phyloP scores from a whole-genome alignment of 2,329 filamentous ascomycete species.

The Colletotrichum lindemuthianum region DNA sequence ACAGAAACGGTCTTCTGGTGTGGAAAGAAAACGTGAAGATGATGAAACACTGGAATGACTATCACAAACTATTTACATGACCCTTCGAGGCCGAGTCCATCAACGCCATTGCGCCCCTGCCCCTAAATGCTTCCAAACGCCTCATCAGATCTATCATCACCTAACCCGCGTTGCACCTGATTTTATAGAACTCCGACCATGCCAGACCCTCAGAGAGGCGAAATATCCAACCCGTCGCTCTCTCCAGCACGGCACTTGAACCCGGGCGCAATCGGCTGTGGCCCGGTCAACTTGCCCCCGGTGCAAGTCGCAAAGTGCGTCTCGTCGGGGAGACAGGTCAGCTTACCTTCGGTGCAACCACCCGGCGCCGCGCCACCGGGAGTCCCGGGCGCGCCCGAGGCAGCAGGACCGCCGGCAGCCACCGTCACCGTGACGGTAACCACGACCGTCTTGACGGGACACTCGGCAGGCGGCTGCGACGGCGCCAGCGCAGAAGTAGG shows the following conservation, averaged over 20 bases:
- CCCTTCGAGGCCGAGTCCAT: too few species aligned
- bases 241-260: constrained; percentile 28
- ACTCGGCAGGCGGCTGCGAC: background rate
- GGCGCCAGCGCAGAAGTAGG: background rate
- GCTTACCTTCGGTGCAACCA: constrained; percentile 18
- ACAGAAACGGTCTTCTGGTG: too few species aligned
- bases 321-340: constrained; percentile 21
- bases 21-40: too few species aligned
- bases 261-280: constrained; percentile 28
- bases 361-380: background rate
- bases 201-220: background rate
- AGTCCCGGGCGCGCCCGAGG: background rate
- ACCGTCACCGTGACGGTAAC: constrained; percentile 35
- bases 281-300: constrained; percentile 21
- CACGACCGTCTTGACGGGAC: constrained; percentile 9
- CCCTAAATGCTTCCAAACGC: too few species aligned
- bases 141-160: background rate
- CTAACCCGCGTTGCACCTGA: background rate
- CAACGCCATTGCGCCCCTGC: too few species aligned
- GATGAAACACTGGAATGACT: too few species aligned
- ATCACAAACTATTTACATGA: too few species aligned
- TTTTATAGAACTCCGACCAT: background rate
- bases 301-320: constrained; percentile 31
- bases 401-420: background rate
- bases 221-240: constrained; percentile 19